A percentile compares a stretch with the other conserved stretches of the same genome.
phyloP scores from a whole-genome alignment of 228 moss, liverwort and hornwort species.

The Sphagnum fallax region DNA sequence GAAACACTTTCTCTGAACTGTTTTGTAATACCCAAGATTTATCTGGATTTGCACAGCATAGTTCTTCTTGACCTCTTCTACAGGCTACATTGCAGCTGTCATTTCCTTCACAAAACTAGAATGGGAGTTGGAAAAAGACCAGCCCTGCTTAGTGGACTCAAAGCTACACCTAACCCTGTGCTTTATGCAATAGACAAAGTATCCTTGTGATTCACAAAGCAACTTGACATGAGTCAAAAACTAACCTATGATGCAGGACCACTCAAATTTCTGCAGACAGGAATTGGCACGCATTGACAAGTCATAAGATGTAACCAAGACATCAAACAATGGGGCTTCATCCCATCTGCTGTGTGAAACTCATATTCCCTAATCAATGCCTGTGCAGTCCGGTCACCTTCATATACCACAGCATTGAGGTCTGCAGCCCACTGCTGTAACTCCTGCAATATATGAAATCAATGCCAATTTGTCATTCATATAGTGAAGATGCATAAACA shows the following conservation, averaged over 20 bases:
- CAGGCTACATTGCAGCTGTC: no score
- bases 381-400: slow-evolving; percentile 71
- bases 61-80: no score
- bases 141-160: no score
- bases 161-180: no score
- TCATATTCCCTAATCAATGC: slow-evolving; percentile 54
- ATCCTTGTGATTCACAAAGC: no score
- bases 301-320: slow-evolving; percentile 75
- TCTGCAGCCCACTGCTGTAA: slow-evolving; percentile 55
- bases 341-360: slow-evolving; percentile 28
- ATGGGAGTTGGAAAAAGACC: no score
- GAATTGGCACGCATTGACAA: slow-evolving; percentile 59
- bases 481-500: not conserved
- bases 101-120: no score
- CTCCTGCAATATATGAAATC: slow-evolving; percentile 43
- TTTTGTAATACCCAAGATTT: no score
- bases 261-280: slow-evolving; percentile 58
- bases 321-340: slow-evolving; percentile 63
- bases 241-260: slow-evolving; percentile 74
- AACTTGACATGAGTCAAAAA: no score
- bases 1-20: no score
- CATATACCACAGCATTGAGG: slow-evolving; percentile 66
- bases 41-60: no score
- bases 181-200: no score
- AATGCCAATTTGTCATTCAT: slow-evolving; percentile 4